phyloP scores from a whole-genome alignment of 1,284 basidiomycete genomes.

The Pterula multifida region DNA sequence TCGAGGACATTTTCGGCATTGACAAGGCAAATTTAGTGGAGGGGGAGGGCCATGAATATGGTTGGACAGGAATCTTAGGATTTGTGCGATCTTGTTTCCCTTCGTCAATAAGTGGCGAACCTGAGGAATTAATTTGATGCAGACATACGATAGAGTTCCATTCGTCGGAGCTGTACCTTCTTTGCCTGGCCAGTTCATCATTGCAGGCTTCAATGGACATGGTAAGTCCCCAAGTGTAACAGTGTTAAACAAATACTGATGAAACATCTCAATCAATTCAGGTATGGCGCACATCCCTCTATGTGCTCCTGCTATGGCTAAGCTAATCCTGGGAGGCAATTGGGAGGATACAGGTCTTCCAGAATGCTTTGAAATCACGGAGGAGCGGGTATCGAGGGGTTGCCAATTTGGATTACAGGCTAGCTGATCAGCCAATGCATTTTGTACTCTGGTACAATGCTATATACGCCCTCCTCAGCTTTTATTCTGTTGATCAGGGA shows the following conservation, averaged over 20 bases:
- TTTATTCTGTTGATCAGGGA: no score
- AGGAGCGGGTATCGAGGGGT: constrained; percentile 6
- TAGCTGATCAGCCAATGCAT: no score
- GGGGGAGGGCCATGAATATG: constrained; percentile 11
- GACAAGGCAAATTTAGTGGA: constrained; percentile 6
- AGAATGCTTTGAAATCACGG: constrained; percentile 8
- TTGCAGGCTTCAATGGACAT: constrained; percentile 10
- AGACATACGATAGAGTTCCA: constrained; percentile 9
- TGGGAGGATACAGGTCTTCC: constrained; percentile 8
- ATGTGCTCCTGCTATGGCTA: constrained; percentile 7
- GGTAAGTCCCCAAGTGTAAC: no score
- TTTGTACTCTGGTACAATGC: no score
- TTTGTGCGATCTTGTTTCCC: not conserved
- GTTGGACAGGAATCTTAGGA: constrained; percentile 12
- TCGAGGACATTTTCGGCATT: constrained; percentile 8
- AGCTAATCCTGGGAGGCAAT: constrained; percentile 4
- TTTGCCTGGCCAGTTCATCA: constrained; percentile 8
- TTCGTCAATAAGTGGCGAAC: no score
- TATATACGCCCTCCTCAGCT: no score
- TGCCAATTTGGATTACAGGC: no score
- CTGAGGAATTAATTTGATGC: no score
- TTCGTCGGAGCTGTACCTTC: constrained; percentile 8
- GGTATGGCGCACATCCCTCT: constrained; percentile 7
- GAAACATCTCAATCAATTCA: not conserved
- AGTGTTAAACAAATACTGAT: no score